Conservation (phyloP, 768 basidiomycete genomes). For the Lentinula sp. region DNA sequence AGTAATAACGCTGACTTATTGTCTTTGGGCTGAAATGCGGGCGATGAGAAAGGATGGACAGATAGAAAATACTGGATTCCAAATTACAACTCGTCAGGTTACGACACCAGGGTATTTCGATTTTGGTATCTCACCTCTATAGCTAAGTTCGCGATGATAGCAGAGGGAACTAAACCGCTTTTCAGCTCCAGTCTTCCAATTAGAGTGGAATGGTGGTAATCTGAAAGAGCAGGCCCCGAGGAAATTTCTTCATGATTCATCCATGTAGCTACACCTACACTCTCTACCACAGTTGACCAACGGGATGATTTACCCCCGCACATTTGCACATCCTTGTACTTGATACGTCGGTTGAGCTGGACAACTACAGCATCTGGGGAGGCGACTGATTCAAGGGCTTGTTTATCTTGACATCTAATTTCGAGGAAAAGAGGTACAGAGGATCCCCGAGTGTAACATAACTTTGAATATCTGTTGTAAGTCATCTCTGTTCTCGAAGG, state of each 20-base stretch:
- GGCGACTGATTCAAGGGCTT: conserved; percentile 11
- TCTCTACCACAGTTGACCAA: conserved; percentile 1
- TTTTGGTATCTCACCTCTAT: background rate
- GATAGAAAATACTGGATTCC: background rate
- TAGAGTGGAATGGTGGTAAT: background rate
- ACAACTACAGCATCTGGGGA: conserved; percentile 1
- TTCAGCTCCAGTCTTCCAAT: background rate
- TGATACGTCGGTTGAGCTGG: conserved; percentile 4
- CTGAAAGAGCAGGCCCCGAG: background rate
- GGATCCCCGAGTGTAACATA: conserved; percentile 11
- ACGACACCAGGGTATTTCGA: background rate
- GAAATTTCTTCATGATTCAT: background rate
- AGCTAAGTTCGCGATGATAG: conserved; percentile 1
- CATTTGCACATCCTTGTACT: conserved; percentile 6
- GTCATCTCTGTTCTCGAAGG: background rate
- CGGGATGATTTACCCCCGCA: conserved; percentile 2
- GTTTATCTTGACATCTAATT: conserved; percentile 3
- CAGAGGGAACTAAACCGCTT: background rate
- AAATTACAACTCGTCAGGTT: background rate
- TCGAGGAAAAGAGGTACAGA: conserved; percentile 5
- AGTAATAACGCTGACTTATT: background rate
- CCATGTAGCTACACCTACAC: background rate
- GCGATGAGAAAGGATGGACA: background rate
- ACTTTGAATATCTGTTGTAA: background rate
- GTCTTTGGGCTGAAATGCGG: background rate